Conservation (phyloP, 2,329 filamentous ascomycete genomes). For the Alternaria conjuncta region DNA sequence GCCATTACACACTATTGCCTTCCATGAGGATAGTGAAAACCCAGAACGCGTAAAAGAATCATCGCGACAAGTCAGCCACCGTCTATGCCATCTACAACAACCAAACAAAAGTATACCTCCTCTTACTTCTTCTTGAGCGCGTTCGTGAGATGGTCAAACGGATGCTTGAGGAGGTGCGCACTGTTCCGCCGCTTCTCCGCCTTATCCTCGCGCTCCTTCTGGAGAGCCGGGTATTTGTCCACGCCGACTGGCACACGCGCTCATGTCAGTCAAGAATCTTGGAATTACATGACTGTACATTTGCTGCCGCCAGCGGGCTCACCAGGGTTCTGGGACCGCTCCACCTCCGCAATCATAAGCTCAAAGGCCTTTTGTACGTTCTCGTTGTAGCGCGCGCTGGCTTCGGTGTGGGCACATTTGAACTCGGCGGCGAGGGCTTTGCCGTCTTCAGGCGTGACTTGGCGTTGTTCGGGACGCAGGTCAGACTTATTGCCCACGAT, state of each 20-base stretch:
- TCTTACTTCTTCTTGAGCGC: not conserved
- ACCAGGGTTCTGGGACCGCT: constrained; percentile 89
- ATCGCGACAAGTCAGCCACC: constrained; percentile 8
- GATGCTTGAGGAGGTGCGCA: constrained; percentile 1
- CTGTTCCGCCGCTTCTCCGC: constrained; percentile 2
- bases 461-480: constrained; percentile 87
- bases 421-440: constrained; percentile 84
- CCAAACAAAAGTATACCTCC: not conserved
- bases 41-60: not conserved
- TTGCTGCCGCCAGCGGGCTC: constrained; percentile 82
- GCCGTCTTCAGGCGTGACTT: constrained; percentile 86
- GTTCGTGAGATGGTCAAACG: not conserved
- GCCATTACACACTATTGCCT: constrained; percentile 33
- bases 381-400: constrained; percentile 90
- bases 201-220: constrained; percentile 1
- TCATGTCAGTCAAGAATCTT: constrained; percentile 27
- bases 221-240: constrained; percentile 1
- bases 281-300: constrained; percentile 79
- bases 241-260: constrained; percentile 6
- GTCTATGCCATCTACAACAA: constrained; percentile 30
- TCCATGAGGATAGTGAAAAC: constrained; percentile 5
- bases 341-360: constrained; percentile 90
- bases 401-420: constrained; percentile 92
- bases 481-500: constrained; percentile 98
- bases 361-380: constrained; percentile 94